Conservation (phyloP, 345 rosid genomes). For the Dimocarpus longan region DNA sequence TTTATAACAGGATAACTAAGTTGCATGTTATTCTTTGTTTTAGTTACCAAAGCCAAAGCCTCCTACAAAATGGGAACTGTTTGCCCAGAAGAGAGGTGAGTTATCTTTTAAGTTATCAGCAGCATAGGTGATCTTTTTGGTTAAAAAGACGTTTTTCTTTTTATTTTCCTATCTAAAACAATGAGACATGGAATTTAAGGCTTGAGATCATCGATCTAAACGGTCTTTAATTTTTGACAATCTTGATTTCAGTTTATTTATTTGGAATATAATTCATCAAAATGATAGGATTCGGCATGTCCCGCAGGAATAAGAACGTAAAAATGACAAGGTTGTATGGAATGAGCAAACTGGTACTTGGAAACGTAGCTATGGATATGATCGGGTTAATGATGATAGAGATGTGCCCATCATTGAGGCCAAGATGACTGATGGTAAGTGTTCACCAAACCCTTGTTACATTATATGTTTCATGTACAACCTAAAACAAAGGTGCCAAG, state of each 20-base stretch:
- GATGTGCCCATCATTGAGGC: constrained; percentile 87
- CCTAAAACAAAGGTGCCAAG: neutral
- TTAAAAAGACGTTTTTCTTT: neutral
- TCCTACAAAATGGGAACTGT: constrained; percentile 57
- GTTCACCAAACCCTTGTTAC: neutral
- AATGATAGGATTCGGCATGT: constrained; percentile 14
- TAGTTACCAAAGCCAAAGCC: constrained; percentile 63
- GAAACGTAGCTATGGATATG: constrained; percentile 90
- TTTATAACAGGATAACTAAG: neutral
- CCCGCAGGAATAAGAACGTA: constrained; percentile 77
- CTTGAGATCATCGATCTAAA: constrained; percentile 2
- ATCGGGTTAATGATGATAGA: constrained; percentile 87
- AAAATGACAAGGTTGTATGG: constrained; percentile 80
- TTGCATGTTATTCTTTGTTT: constrained; percentile 12
- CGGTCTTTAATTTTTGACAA: neutral
- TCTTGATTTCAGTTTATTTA: neutral
- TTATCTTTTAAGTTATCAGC: neutral
- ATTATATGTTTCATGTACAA: neutral
- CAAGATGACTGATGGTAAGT: constrained; percentile 78
- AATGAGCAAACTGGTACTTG: constrained; percentile 84
- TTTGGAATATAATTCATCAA: neutral
- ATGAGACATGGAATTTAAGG: neutral
- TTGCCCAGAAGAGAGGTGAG: constrained; percentile 58
- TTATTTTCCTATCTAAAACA: neutral
- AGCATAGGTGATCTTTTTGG: neutral